These are phyloP conservation scores for Phytopythium oedochilum DNA, from an alignment of 352 stramenopile species.

Conservation along the genomic window DNA sequence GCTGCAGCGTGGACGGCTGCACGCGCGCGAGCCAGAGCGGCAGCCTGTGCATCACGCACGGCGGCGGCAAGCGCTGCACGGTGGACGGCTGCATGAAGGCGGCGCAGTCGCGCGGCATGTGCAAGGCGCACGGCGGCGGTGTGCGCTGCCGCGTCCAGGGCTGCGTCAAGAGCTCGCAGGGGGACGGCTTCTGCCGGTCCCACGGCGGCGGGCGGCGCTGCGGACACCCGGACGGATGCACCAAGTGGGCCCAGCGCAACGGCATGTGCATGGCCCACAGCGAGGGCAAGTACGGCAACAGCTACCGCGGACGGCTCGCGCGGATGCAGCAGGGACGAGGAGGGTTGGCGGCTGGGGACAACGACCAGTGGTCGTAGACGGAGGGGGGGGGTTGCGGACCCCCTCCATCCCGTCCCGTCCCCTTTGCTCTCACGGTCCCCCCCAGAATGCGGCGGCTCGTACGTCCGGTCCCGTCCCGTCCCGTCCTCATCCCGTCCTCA, in stretches of 20 bases:
- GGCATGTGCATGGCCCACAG: conserved; percentile 86
- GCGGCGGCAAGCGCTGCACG: conserved; percentile 79
- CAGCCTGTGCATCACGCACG: conserved; percentile 79
- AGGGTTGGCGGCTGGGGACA: background rate
- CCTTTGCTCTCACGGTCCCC: too few species aligned
- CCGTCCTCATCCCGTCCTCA: too few species aligned
- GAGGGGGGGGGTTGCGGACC: too few species aligned
- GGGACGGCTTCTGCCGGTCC: conserved; percentile 78
- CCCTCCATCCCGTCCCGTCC: too few species aligned
- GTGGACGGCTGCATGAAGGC: conserved; percentile 76
- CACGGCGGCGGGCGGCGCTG: conserved; percentile 71
- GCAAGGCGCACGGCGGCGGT: conserved; percentile 77
- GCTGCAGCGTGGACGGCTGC: conserved; percentile 79
- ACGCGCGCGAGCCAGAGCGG: conserved; percentile 74
- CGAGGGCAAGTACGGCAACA: conserved; percentile 79
- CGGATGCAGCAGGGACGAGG: conserved; percentile 29
- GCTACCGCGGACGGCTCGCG: conserved; percentile 59
- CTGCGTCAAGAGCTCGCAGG: conserved; percentile 78
- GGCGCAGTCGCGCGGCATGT: conserved; percentile 78
- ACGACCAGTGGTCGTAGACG: too few species aligned
- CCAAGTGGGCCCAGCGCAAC: conserved; percentile 81
- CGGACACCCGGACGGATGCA: conserved; percentile 63
- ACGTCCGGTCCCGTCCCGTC: too few species aligned
- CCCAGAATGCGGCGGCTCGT: too few species aligned
- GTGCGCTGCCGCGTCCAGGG: conserved; percentile 82